phyloP scores from a whole-genome alignment of 257 asterid genomes.

The Thymus mandschuricus region DNA sequence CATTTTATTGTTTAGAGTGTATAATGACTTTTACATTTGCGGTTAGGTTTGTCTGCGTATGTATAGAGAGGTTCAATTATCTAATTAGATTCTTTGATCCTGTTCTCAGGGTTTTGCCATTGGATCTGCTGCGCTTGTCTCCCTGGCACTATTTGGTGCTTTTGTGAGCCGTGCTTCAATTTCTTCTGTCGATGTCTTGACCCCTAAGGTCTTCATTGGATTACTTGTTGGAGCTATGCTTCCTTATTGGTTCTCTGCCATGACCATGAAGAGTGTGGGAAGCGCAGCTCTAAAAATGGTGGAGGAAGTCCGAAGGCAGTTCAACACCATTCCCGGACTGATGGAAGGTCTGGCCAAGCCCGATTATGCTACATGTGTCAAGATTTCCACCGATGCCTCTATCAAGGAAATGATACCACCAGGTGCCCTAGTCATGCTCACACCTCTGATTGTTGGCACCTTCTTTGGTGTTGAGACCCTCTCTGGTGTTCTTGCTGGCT shows the following conservation, averaged over 20 bases:
- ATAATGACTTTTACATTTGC: not conserved
- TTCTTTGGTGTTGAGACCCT: slow-evolving; percentile 94
- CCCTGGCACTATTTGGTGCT: slow-evolving; percentile 86
- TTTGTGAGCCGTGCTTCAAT: slow-evolving; percentile 87
- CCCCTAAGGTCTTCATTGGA: slow-evolving; percentile 87
- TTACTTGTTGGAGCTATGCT: slow-evolving; percentile 90
- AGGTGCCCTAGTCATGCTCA: slow-evolving; percentile 94
- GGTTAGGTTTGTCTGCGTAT: not conserved
- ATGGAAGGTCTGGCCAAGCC: slow-evolving; percentile 85
- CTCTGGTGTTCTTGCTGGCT: slow-evolving; percentile 89
- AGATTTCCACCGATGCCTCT: slow-evolving; percentile 89
- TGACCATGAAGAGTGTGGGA: slow-evolving; percentile 97
- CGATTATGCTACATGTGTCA: slow-evolving; percentile 86
- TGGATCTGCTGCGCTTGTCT: slow-evolving; percentile 92
- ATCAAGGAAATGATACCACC: slow-evolving; percentile 93
- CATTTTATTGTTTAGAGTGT: not conserved
- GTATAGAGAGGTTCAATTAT: not conserved
- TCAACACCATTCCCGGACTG: slow-evolving; percentile 83
- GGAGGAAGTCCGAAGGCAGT: slow-evolving; percentile 91
- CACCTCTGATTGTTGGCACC: slow-evolving; percentile 80
- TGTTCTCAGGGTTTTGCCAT: slow-evolving; percentile 77
- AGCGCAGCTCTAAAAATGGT: slow-evolving; percentile 94
- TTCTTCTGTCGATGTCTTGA: slow-evolving; percentile 74
- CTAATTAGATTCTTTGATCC: not conserved
- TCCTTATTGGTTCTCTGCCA: slow-evolving; percentile 95